Conservation (phyloP, 495 filamentous ascomycete genomes). For the Hypoxylon fuscum region DNA sequence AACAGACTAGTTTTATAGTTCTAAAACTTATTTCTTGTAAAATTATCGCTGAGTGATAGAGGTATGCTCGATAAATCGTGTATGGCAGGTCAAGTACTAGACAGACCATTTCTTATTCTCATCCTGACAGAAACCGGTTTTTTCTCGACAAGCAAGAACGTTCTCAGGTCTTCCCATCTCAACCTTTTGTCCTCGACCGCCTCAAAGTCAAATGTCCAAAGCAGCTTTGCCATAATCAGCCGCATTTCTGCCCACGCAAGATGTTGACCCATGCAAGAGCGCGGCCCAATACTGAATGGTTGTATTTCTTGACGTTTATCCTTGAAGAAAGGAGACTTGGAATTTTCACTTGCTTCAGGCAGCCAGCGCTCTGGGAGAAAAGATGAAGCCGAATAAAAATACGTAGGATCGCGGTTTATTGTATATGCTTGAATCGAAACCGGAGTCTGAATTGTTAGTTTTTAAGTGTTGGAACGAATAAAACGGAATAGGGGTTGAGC, state of each 20-base stretch:
- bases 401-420: conserved; percentile 31
- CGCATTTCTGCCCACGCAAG: conserved; percentile 64
- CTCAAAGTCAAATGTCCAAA: conserved; percentile 64
- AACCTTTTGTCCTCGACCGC: conserved; percentile 42
- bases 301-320: conserved; percentile 46
- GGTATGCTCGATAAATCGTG: too few relatives aligned
- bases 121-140: conserved; percentile 29
- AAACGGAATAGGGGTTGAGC: background rate
- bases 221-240: conserved; percentile 58
- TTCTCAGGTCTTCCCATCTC: conserved; percentile 54
- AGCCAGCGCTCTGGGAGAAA: conserved; percentile 59
- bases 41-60: too few relatives aligned
- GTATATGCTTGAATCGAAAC: conserved; percentile 46
- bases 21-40: too few relatives aligned
- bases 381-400: conserved; percentile 24
- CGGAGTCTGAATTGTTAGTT: conserved; percentile 22
- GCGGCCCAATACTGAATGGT: conserved; percentile 49
- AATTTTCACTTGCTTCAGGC: conserved; percentile 35
- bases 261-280: conserved; percentile 52
- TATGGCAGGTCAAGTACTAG: too few relatives aligned
- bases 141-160: conserved; percentile 47
- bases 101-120: background rate
- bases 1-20: too few relatives aligned
- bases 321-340: conserved; percentile 33
- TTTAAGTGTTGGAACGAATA: background rate